A percentile compares a stretch with the other conserved stretches of the same genome.
Evolutionary conservation across 371 early-diverging fungal genomes (phyloP).

Genomic region (Mucor sp.): DNA sequence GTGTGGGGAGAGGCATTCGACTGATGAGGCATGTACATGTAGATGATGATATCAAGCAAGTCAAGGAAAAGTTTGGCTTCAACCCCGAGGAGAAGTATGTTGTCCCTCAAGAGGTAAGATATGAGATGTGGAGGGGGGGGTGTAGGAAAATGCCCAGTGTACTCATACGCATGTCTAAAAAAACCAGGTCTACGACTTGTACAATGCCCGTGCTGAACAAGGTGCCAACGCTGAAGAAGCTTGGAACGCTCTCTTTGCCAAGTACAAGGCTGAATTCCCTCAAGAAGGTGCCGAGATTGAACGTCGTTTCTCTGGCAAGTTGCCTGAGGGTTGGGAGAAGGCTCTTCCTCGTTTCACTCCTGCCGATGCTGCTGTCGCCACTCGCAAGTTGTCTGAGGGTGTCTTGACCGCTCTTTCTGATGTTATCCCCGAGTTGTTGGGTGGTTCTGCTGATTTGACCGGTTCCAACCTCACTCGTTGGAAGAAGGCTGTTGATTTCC

Average conservation of each 20-base stretch:
- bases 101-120: conserved; percentile 62
- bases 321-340: conserved; percentile 77
- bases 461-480: conserved; percentile 97
- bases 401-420: conserved; percentile 85
- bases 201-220: conserved; percentile 57
- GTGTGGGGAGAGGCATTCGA: background rate
- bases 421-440: conserved; percentile 83
- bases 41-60: conserved; percentile 85
- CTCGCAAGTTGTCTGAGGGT: conserved; percentile 87
- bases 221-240: conserved; percentile 66
- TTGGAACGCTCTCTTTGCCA: conserved; percentile 77
- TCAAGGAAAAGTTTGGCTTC: conserved; percentile 90
- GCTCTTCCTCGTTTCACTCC: conserved; percentile 82
- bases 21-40: background rate
- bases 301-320: conserved; percentile 74
- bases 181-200: conserved; percentile 68
- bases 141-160: background rate
- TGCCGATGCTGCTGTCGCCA: conserved; percentile 81
- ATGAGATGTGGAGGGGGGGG: background rate
- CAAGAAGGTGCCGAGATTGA: conserved; percentile 72
- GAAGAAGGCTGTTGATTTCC: conserved; percentile 95
- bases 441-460: conserved; percentile 99
- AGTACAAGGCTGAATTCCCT: conserved; percentile 69
- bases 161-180: background rate
- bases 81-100: conserved; percentile 73